Evolutionary conservation across 2,329 filamentous ascomycete species (phyloP).

Genomic region (Dothideomycetes sp.): DNA sequence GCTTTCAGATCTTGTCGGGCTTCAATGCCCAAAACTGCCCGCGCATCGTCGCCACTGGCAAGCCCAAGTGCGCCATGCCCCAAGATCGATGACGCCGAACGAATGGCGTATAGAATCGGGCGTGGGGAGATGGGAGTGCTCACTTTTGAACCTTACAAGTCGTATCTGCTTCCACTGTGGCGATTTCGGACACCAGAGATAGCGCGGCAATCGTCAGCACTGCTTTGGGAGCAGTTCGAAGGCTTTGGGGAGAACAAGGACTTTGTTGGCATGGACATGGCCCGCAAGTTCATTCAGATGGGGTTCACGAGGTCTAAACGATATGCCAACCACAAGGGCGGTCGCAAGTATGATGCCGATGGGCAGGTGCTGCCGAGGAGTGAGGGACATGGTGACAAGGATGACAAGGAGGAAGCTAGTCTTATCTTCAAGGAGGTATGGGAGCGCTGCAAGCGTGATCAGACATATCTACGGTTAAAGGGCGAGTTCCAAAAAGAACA

Average conservation of each 20-base stretch:
- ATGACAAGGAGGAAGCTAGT: slow-evolving; percentile 41
- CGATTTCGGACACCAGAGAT: slow-evolving; percentile 44
- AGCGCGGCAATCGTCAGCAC: slow-evolving; percentile 38
- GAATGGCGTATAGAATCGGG: slow-evolving; percentile 45
- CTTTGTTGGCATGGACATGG: slow-evolving; percentile 56
- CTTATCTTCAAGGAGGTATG: slow-evolving; percentile 38
- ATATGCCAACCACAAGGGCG: slow-evolving; percentile 47
- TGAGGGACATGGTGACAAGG: slow-evolving; percentile 31
- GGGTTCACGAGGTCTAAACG: slow-evolving; percentile 50
- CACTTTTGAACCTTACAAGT: slow-evolving; percentile 55
- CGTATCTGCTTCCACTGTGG: slow-evolving; percentile 47
- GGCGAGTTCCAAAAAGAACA: slow-evolving; percentile 37
- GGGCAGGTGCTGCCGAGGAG: slow-evolving; percentile 28
- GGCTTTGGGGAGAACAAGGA: slow-evolving; percentile 41
- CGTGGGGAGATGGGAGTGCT: slow-evolving; percentile 52
- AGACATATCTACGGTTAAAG: slow-evolving; percentile 35
- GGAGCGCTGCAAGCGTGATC: slow-evolving; percentile 34
- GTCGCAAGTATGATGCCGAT: slow-evolving; percentile 18
- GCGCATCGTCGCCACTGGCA: not conserved
- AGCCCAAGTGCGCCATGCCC: slow-evolving; percentile 5
- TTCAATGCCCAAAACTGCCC: not conserved
- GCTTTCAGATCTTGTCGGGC: not conserved
- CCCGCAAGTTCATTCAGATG: slow-evolving; percentile 55
- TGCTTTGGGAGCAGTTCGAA: slow-evolving; percentile 41
- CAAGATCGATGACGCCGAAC: slow-evolving; percentile 19